Conservation (phyloP, 2,329 filamentous ascomycete species). For the Seiridium cupressi region DNA sequence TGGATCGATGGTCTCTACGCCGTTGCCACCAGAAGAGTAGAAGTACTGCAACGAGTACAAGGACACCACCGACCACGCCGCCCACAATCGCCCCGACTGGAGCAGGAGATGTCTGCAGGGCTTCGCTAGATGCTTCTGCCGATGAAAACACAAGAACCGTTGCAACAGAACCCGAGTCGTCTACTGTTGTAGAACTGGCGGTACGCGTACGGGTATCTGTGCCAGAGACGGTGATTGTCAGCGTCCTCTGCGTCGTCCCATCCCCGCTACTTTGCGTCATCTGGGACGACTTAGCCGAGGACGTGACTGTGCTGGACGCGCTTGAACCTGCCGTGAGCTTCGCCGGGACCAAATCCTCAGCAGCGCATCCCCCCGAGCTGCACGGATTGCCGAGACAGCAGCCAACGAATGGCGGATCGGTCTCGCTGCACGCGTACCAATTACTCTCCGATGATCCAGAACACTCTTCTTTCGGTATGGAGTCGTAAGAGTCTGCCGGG, state of each 20-base stretch:
- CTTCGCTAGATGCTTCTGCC: not conserved
- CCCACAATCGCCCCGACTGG: not conserved
- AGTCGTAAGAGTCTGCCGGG: too few relatives aligned
- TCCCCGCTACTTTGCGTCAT: too few relatives aligned
- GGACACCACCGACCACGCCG: not conserved
- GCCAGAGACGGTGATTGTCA: slow-evolving; percentile 12
- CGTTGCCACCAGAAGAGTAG: not conserved
- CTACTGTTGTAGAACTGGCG: not conserved
- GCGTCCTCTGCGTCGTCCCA: too few relatives aligned
- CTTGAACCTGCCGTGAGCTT: slow-evolving; percentile 15
- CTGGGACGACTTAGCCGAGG: too few relatives aligned
- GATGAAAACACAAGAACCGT: not conserved
- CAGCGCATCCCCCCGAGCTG: slow-evolving; percentile 23
- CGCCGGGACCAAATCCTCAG: slow-evolving; percentile 23
- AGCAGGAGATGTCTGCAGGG: not conserved
- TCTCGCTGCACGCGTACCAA: too few relatives aligned
- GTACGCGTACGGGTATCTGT: not conserved
- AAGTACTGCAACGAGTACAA: not conserved
- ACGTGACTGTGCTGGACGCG: slow-evolving; percentile 5
- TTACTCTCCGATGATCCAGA: too few relatives aligned
- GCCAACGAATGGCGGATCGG: slow-evolving; percentile 14
- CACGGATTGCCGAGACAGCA: slow-evolving; percentile 36
- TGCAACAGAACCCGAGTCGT: not conserved
- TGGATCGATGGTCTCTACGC: not conserved
- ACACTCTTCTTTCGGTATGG: too few relatives aligned